Base-by-base conservation (phyloP, 2,329 filamentous ascomycete genomes). In the Zalaria sp. region DNA sequence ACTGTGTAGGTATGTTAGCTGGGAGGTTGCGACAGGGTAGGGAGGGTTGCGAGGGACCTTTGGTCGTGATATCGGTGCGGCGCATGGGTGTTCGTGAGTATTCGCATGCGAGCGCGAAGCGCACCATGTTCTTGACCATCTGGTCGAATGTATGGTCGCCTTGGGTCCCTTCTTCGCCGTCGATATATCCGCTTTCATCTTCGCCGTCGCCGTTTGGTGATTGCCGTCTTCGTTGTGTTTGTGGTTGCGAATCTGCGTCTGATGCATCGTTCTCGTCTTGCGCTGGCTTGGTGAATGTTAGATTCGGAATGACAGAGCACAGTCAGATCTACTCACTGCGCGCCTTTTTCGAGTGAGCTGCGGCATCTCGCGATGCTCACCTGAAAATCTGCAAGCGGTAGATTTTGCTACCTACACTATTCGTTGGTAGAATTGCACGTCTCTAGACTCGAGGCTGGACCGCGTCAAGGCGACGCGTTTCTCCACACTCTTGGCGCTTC, bases 71-170 rank as follows among this genome's bases (percentile, higher is more conserved):
- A 39, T 80, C 77, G 29, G 61, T 61, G 28, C 77, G 61, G 34
- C 74, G 69, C 37, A 81, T 72, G 0, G 73, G 69, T 41, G 63
- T 65, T 10, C 77, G 67, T 25, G 74, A 65, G 53, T 74, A 76
- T 50, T 80, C 77, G 56, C 71, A 72, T 4, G 75, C 65, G 6
- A 81, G 55, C 1, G 75, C 77, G 34, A 79, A 62, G 2, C 77
- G 71, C 36, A 80, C 73, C 41, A 81, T 57, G 52, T 76, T 77
- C 55, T 77, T 78, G 5, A 74, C 68, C 56, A 77, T 65, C 37
- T 65, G 64, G 10, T 61, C 57, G 3, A 60, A 43, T 40, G 51
- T 61, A 32, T 41, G 46, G 34, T 49, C 51, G 9, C 44, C 45
- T 35, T 60, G 58, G 8, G 52, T 49, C 1, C 37, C 42, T 4